A percentile compares a stretch with the other conserved stretches of the same genome.
Conservation (phyloP, 108 stramenopile genomes). For the Aureococcus anophagefferens region DNA sequence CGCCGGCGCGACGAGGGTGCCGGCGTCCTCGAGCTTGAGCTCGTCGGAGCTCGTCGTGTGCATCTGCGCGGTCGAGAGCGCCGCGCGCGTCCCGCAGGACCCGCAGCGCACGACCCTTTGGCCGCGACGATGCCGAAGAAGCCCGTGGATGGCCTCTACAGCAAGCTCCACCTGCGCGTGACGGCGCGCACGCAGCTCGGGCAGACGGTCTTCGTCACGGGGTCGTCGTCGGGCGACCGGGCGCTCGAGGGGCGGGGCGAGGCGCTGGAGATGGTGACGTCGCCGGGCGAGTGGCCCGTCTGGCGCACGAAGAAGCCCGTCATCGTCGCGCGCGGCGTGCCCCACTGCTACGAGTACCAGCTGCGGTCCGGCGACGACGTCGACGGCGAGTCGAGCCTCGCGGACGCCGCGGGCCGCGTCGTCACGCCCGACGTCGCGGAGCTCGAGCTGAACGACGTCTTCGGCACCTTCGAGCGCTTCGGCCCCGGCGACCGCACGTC, state of each 20-base stretch:
- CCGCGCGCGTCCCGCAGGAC: too few relatives aligned
- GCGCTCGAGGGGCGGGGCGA: background rate
- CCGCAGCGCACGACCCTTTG: too few relatives aligned
- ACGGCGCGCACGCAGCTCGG: background rate
- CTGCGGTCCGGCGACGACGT: background rate
- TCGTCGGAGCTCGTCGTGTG: too few relatives aligned
- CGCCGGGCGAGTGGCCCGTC: background rate
- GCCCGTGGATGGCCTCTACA: background rate
- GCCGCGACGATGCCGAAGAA: too few relatives aligned
- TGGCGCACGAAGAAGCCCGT: constrained; percentile 33
- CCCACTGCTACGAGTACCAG: constrained; percentile 30
- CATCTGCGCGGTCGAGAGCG: too few relatives aligned
- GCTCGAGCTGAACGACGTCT: constrained; percentile 13
- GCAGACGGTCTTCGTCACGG: background rate
- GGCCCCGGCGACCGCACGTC: background rate
- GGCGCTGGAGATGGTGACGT: background rate
- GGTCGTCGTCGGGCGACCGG: background rate
- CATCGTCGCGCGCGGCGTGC: constrained; percentile 27
- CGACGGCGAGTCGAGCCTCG: background rate
- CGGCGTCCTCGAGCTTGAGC: too few relatives aligned
- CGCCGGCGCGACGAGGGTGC: too few relatives aligned
- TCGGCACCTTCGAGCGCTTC: constrained; percentile 11
- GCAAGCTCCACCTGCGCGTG: background rate
- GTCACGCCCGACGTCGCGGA: constrained; percentile 1
- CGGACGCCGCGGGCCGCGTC: constrained; percentile 15